Conservation (phyloP, 768 basidiomycete species). For the Tephrocybe sp. region DNA sequence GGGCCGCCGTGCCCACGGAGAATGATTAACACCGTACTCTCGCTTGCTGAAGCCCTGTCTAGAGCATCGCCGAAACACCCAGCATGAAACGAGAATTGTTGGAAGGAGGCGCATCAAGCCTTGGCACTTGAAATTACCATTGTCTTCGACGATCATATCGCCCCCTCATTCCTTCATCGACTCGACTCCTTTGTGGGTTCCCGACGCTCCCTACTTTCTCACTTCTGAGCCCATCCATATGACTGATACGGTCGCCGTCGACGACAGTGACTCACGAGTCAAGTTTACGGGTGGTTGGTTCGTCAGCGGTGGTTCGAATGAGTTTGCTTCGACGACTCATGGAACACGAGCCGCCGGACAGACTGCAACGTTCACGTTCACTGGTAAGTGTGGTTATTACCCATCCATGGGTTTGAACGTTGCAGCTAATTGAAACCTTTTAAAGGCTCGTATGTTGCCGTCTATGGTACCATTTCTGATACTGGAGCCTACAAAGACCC, state of each 20-base stretch:
- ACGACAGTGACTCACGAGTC: constrained; percentile 15
- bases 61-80: too few species aligned
- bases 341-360: constrained; percentile 10
- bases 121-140: too few species aligned
- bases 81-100: too few species aligned
- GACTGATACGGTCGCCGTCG: constrained; percentile 10
- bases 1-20: too few species aligned
- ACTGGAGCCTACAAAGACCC: background rate
- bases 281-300: constrained; percentile 12
- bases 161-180: background rate
- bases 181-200: background rate
- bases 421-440: background rate
- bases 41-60: too few species aligned
- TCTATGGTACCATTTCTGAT: constrained; percentile 13
- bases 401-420: background rate
- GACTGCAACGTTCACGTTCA: constrained; percentile 15
- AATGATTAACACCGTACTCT: too few species aligned
- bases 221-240: background rate
- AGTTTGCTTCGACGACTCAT: constrained; percentile 13
- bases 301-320: constrained; percentile 1
- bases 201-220: background rate
- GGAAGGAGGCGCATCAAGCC: too few species aligned
- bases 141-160: too few species aligned
- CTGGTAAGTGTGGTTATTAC: constrained; percentile 6
- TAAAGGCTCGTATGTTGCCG: constrained; percentile 13